A percentile compares a stretch with the other conserved stretches of the same genome.
Conservation (phyloP, 2,329 filamentous ascomycete genomes). For the Microsporum audouinii region DNA sequence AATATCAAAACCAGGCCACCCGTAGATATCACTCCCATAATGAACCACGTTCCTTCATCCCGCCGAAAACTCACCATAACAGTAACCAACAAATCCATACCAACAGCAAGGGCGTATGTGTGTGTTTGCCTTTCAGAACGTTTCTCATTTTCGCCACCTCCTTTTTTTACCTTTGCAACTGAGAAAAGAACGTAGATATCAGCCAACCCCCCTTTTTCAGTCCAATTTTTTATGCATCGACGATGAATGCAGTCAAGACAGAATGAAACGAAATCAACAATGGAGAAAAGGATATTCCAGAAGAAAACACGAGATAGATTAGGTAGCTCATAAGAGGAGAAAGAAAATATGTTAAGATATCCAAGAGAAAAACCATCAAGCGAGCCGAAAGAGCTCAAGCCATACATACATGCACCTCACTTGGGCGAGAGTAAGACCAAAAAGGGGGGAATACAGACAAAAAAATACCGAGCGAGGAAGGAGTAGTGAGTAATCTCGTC, state of each 20-base stretch:
- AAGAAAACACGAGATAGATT: background rate
- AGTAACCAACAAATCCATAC: background rate
- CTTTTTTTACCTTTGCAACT: background rate
- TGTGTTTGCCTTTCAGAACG: background rate
- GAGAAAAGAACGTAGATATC: background rate
- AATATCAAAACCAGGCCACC: background rate
- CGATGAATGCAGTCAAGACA: background rate
- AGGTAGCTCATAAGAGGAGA: background rate
- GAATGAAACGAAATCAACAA: background rate
- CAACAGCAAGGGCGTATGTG: background rate
- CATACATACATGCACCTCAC: constrained; percentile 1
- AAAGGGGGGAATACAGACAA: background rate
- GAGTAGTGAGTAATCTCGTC: background rate
- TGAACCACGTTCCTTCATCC: background rate
- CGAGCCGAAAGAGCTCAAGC: background rate
- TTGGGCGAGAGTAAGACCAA: background rate
- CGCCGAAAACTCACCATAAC: background rate
- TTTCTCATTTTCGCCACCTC: background rate
- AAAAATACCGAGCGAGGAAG: background rate
- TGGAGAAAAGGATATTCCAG: background rate
- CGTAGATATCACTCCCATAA: background rate
- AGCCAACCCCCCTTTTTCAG: background rate
- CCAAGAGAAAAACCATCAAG: background rate
- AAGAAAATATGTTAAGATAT: background rate
- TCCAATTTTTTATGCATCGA: background rate